Conservation (phyloP, 495 filamentous ascomycete species). For the Stereocaulon alpinum region DNA sequence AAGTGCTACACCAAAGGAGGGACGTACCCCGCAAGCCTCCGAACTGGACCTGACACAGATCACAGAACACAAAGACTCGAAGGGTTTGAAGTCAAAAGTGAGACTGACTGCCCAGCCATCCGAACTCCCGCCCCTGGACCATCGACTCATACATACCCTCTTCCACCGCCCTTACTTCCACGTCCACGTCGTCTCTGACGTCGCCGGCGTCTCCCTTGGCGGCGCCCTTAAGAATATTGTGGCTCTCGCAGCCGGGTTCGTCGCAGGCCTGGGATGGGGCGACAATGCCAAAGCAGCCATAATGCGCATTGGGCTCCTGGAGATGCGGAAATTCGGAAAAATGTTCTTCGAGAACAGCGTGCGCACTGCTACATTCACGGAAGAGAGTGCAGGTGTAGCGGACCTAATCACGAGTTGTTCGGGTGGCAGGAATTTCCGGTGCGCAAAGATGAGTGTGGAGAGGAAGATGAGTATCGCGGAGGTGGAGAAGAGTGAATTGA, state of each 20-base stretch:
- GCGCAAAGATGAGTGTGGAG: constrained; percentile 80
- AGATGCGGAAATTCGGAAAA: constrained; percentile 91
- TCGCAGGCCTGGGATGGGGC: constrained; percentile 92
- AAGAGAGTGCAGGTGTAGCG: constrained; percentile 91
- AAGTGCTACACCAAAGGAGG: constrained; percentile 51
- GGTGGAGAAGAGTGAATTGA: constrained; percentile 80
- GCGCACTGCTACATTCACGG: constrained; percentile 75
- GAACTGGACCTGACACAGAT: constrained; percentile 49
- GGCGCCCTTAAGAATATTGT: constrained; percentile 98
- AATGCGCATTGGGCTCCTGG: constrained; percentile 87
- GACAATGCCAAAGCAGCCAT: constrained; percentile 96
- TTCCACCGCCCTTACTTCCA: constrained; percentile 99
- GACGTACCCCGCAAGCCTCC: constrained; percentile 43
- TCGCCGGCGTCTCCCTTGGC: constrained; percentile 89
- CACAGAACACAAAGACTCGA: constrained; percentile 53
- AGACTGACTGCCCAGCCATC: constrained; percentile 62
- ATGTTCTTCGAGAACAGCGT: constrained; percentile 80
- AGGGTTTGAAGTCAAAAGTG: constrained; percentile 48
- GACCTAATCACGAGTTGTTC: constrained; percentile 92
- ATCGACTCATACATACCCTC: constrained; percentile 64
- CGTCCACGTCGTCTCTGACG: constrained; percentile 81
- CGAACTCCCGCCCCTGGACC: constrained; percentile 75
- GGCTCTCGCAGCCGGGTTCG: constrained; percentile 87
- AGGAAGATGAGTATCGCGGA: constrained; percentile 69
- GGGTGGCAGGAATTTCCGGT: constrained; percentile 86